A percentile compares a stretch with the other conserved stretches of the same genome.
phyloP scores from a whole-genome alignment of 2,329 filamentous ascomycete genomes.

The Phoma herbarum region DNA sequence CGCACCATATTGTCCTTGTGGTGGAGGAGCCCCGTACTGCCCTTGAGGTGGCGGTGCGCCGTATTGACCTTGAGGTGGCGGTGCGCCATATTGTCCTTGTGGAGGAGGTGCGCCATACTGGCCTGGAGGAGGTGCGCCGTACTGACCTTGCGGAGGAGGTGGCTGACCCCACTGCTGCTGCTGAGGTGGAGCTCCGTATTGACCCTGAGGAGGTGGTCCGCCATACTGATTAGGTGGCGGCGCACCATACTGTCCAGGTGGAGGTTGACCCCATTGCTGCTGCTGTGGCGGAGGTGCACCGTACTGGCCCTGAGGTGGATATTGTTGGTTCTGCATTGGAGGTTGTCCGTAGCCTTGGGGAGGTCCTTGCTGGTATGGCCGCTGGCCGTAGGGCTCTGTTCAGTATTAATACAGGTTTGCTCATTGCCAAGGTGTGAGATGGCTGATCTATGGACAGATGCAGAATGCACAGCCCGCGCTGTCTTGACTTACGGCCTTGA shows the following conservation, averaged over 20 bases:
- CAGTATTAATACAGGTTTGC: slow-evolving; percentile 33
- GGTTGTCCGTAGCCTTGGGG: slow-evolving; percentile 43
- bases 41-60: slow-evolving; percentile 42
- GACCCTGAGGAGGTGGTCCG: slow-evolving; percentile 35
- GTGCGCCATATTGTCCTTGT: slow-evolving; percentile 29
- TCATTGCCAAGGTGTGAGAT: slow-evolving; percentile 24
- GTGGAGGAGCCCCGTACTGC: slow-evolving; percentile 47
- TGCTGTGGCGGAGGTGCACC: slow-evolving; percentile 49
- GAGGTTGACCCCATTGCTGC: slow-evolving; percentile 37
- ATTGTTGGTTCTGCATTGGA: slow-evolving; percentile 44
- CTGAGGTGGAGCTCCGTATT: slow-evolving; percentile 43
- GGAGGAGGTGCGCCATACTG: slow-evolving; percentile 38
- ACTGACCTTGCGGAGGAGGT: slow-evolving; percentile 33
- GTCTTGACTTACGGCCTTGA: slow-evolving; percentile 42
- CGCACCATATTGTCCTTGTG: slow-evolving; percentile 46
- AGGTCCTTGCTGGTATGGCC: slow-evolving; percentile 34
- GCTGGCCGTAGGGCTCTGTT: slow-evolving; percentile 33
- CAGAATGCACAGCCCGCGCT: slow-evolving; percentile 19
- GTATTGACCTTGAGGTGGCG: slow-evolving; percentile 32
- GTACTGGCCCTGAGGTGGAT: slow-evolving; percentile 40
- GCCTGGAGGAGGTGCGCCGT: slow-evolving; percentile 36
- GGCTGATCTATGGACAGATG: slow-evolving; percentile 1
- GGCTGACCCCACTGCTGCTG: slow-evolving; percentile 29
- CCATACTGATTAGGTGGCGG: slow-evolving; percentile 45
- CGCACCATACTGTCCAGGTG: slow-evolving; percentile 46